Evolutionary conservation across 345 rosid genomes (phyloP).

Genomic region (Populus ilicifolia): DNA sequence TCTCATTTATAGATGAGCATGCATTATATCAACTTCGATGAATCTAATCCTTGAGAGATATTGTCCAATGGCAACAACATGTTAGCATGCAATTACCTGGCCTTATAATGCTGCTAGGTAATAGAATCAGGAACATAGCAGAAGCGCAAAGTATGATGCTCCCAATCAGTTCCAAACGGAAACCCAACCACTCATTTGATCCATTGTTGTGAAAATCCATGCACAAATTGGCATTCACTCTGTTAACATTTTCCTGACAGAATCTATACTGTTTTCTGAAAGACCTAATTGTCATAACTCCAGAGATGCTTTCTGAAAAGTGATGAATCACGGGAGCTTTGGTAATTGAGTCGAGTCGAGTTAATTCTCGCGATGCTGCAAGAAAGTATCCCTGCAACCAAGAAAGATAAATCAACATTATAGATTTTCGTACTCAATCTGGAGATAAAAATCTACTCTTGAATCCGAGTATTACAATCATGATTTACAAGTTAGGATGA

Average conservation of each 20-base stretch:
- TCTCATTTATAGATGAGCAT: neutral
- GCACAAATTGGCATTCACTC: conserved; percentile 69
- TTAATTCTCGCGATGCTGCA: conserved; percentile 76
- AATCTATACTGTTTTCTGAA: conserved; percentile 58
- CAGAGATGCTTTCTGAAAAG: conserved; percentile 90
- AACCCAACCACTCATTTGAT: conserved; percentile 92
- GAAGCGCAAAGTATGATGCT: conserved; percentile 70
- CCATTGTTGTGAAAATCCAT: conserved; percentile 93
- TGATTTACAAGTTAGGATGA: neutral
- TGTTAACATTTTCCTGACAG: conserved; percentile 57
- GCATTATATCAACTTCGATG: neutral
- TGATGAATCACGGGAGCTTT: conserved; percentile 95
- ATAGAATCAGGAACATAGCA: conserved; percentile 67
- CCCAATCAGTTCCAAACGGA: conserved; percentile 76
- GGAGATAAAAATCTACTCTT: neutral
- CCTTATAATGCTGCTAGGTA: conserved; percentile 70
- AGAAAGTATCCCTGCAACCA: conserved; percentile 68
- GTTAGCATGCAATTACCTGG: conserved; percentile 56
- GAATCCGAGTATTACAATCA: neutral
- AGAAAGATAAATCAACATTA: neutral
- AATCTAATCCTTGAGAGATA: neutral
- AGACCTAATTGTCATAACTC: conserved; percentile 79
- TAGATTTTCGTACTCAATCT: neutral
- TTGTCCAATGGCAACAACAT: too few species aligned
- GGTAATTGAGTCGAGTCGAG: conserved; percentile 90